Conservation (phyloP, 257 asterid genomes). For the Solanum corneliomulleri region DNA sequence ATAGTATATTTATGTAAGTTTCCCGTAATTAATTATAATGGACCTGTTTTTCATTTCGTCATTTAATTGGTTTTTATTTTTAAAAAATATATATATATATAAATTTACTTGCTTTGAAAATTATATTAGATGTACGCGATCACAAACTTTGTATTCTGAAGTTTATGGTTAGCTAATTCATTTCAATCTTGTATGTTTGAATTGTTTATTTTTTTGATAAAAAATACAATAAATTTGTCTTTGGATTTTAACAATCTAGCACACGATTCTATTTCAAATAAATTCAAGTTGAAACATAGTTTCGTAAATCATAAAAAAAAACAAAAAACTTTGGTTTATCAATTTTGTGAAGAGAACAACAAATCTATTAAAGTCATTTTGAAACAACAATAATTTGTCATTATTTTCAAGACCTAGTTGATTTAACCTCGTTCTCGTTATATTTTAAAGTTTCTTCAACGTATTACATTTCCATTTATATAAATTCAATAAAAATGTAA, state of each 20-base stretch:
- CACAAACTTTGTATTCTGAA: too few relatives aligned
- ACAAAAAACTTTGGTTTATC: rapidly evolving
- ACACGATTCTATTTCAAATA: too few relatives aligned
- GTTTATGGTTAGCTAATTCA: neutral
- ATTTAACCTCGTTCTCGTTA: neutral
- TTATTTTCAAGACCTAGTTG: neutral
- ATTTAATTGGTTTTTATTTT: too few relatives aligned
- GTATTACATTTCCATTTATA: neutral
- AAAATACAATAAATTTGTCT: neutral
- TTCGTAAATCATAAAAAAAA: neutral
- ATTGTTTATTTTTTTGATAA: too few relatives aligned
- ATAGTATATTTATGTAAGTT: too few relatives aligned
- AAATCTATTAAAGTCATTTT: too few relatives aligned
- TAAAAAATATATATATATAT: too few relatives aligned
- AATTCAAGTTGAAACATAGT: too few relatives aligned
- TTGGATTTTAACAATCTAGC: neutral
- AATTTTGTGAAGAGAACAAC: neutral
- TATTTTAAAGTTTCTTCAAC: neutral
- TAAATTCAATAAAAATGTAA: too few relatives aligned
- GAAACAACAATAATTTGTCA: neutral
- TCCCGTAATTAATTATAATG: too few relatives aligned
- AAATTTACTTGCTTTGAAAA: neutral
- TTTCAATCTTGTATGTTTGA: neutral
- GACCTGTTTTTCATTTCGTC: too few relatives aligned
- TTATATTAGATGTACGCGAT: too few relatives aligned